These are phyloP conservation scores for Fusarium agapanthi DNA, from an alignment of 2,329 filamentous ascomycete genomes.

Conservation along the genomic window DNA sequence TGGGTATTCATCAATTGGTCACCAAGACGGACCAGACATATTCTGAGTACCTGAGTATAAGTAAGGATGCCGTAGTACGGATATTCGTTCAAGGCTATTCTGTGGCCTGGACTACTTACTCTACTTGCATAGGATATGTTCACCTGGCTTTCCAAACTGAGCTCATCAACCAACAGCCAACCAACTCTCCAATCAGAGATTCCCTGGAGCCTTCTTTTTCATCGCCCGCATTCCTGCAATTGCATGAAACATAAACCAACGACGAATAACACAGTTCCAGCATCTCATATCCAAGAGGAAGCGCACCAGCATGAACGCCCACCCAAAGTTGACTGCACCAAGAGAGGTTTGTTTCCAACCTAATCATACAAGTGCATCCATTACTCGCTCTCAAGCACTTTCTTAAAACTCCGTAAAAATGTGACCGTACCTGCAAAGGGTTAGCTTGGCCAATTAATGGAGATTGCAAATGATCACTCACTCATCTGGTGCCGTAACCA, in stretches of 20 bases:
- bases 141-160: neutral
- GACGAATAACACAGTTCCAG: neutral
- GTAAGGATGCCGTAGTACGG: constrained; percentile 9
- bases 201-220: constrained; percentile 4
- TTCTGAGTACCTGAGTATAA: constrained; percentile 2
- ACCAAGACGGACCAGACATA: neutral
- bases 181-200: constrained; percentile 4
- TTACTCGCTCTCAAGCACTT: constrained; percentile 20
- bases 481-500: constrained; percentile 78
- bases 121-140: constrained; percentile 16
- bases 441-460: constrained; percentile 17
- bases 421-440: constrained; percentile 69
- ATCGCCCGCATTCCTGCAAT: neutral
- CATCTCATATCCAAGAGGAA: constrained; percentile 5
- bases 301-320: constrained; percentile 5
- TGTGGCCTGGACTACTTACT: constrained; percentile 25
- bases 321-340: constrained; percentile 10
- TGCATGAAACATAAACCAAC: neutral
- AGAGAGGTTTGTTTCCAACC: constrained; percentile 16
- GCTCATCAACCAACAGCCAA: neutral
- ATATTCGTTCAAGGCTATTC: constrained; percentile 27
- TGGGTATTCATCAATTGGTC: neutral
- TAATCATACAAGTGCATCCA: constrained; percentile 31
- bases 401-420: constrained; percentile 78
- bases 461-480: constrained; percentile 58